Evolutionary conservation across 768 basidiomycete species (phyloP).

Genomic region (Saitozyma sp.): DNA sequence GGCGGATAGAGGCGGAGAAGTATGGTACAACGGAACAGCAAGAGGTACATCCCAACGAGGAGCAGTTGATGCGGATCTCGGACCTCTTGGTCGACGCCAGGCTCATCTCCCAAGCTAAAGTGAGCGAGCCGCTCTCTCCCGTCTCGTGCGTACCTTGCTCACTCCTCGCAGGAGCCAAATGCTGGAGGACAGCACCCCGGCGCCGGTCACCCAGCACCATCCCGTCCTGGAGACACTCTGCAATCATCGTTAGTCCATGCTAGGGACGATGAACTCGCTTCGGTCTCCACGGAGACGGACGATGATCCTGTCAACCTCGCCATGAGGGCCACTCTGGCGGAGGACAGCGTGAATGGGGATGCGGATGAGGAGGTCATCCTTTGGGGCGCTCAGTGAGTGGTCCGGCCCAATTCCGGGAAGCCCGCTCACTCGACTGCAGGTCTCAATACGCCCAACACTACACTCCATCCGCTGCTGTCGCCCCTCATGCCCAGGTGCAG

Average conservation of each 20-base stretch:
- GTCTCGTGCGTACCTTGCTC: neutral
- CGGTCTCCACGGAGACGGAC: conserved; percentile 70
- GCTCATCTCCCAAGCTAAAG: conserved; percentile 65
- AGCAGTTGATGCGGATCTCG: conserved; percentile 88
- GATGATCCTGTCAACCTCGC: conserved; percentile 72
- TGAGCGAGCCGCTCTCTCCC: conserved; percentile 41
- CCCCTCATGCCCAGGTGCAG: too few relatives aligned
- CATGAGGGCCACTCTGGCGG: conserved; percentile 61
- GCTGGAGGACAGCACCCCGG: neutral
- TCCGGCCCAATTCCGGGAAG: neutral
- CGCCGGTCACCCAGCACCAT: neutral
- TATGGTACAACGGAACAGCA: neutral
- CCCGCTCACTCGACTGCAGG: neutral
- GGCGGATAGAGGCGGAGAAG: too few relatives aligned
- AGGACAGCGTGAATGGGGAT: conserved; percentile 61
- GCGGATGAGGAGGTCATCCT: conserved; percentile 73
- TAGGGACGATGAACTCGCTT: conserved; percentile 64
- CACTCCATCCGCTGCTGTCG: neutral
- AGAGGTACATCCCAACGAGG: conserved; percentile 82
- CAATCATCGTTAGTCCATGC: neutral
- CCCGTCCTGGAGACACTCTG: neutral
- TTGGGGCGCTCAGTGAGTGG: conserved; percentile 42
- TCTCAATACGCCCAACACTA: neutral
- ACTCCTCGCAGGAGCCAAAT: neutral
- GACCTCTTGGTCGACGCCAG: conserved; percentile 76